Percentiles rank a stretch among this genome's conserved stretches.
Evolutionary conservation across 345 rosid species (phyloP).

Genomic region (Melaleuca alternifolia): DNA sequence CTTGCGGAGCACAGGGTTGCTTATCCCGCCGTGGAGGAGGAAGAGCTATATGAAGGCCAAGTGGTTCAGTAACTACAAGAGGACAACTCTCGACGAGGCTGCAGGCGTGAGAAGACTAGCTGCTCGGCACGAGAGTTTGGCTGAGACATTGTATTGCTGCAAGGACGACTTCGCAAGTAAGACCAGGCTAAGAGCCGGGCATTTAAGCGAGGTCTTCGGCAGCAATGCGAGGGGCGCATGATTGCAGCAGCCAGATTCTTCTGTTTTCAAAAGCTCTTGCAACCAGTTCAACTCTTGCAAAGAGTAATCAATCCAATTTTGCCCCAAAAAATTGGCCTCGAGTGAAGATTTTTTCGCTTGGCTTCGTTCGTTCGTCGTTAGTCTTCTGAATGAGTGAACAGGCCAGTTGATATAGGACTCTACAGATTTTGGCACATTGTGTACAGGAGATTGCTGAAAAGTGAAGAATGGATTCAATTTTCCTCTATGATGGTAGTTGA

Average conservation of each 20-base stretch:
- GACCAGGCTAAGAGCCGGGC: conserved; percentile 16
- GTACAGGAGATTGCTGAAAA: neutral
- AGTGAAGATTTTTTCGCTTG: neutral
- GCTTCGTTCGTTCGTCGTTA: neutral
- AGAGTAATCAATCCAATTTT: neutral
- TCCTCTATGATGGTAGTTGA: neutral
- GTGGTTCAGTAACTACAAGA: conserved; percentile 62
- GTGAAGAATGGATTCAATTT: neutral
- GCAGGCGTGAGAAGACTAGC: neutral
- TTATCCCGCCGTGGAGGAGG: conserved; percentile 81
- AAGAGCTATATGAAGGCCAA: conserved; percentile 68
- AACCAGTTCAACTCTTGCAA: neutral
- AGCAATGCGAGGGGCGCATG: neutral
- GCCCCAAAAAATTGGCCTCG: neutral
- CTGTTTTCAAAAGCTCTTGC: neutral
- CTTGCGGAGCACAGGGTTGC: conserved; percentile 34
- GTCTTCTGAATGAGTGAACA: neutral
- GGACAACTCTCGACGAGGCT: conserved; percentile 22
- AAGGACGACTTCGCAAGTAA: neutral
- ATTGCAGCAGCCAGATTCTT: neutral
- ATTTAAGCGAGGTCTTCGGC: conserved; percentile 19
- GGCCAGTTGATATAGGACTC: neutral
- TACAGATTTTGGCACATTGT: neutral
- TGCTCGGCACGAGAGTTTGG: conserved; percentile 8
- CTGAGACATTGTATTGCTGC: conserved; percentile 4